Evolutionary conservation across 2,329 filamentous ascomycete species (phyloP), one percentile per base, ranked within the genome.

Genomic region (Trichophyton simii): DNA sequence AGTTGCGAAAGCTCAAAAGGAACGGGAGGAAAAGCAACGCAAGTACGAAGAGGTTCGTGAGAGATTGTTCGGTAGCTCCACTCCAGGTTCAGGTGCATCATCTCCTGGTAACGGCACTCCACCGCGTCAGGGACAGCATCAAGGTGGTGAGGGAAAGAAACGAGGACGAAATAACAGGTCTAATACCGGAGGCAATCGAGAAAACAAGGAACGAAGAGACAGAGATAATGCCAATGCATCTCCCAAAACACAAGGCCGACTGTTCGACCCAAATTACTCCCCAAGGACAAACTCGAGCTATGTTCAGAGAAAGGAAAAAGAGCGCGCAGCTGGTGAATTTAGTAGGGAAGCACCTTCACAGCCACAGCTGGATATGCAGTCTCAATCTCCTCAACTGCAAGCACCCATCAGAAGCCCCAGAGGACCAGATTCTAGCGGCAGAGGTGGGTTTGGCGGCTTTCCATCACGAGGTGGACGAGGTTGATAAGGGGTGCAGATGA

Each of bases 21-120:
- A 95, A 67, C 83, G 85, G 8, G 91, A 95, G 70, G 91, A 95
- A 76, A 96, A 94, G 77, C 88, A 95, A 77, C 85, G 85, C 61
- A 87, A 88, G 63, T 96, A 96, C 72, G 88, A 95, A 64, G 91
- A 96, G 76, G 89, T 86, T 4, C 82, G 92, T 34, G 89, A 92
- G 68, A 87, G 91, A 71, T 86, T 96, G 61, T 92, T 96, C 73
- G 91, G 91, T 20, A 84, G 83, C 22, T 69, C 66, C 36, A 65
- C 71, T 3, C 69, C 70, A 4, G 71, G 69, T 6, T 71, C 70
- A 18, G 72, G 67, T 1, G 78, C 80, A 6, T 85, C 85, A 3
- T 84, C 84, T 3, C 83, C 85, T 0, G 83, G 83, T 8, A 82
- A 77, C 54, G 78, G 82, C 2, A 85, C 85, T 13, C 84, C 86